Evolutionary conservation across 768 basidiomycete species (phyloP), one percentile per base, ranked within the genome.

Genomic region (Hypholoma sublateritium): DNA sequence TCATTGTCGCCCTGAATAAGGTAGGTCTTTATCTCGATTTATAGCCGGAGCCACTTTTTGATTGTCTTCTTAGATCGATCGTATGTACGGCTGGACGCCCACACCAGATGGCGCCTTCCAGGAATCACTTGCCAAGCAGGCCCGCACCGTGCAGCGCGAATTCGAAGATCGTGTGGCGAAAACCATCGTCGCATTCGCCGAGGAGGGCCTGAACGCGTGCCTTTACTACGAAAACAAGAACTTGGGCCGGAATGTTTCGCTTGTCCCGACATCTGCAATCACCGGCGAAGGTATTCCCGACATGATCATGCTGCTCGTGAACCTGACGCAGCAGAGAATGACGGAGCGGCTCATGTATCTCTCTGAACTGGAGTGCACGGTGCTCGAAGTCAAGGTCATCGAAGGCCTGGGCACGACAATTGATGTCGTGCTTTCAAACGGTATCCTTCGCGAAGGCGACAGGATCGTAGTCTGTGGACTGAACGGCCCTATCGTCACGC

Each of bases 1-100:
- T 99, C 78, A 97, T 99, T 55, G 96, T 99, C 47, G 97, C 97
- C 5, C 78, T 99, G 45, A 99, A 99, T 79, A 98, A 99, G 81
- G 92, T 88, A 61, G 13, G 13, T 13, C 21, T 71, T 53, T 52
- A 50, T 16, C 28, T 37, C 39, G 28, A 41, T 41, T 53, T 50
- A 46, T 39, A 24, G 34, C 8, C 45, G 6, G 17, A 37, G 13
- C 32, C 14, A 8, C n/a, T 48, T 46, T 13, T 21, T 37, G 49
- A 12, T 56, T 46, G 48, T 48, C 17, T 37, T 58, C 53, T 5
- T 60, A 95, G 94, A 97, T 99, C 69, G 97, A 99, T 79, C 93
- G 97, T 77, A 85, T 98, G 70, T 98, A 96, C 69, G 89, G 89
- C 59, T 99, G 97, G 97, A 78, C 91, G 63, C 70, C 94, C 7